phyloP scores from a whole-genome alignment of 2,329 filamentous ascomycete genomes.

The Elsinoe batatas region DNA sequence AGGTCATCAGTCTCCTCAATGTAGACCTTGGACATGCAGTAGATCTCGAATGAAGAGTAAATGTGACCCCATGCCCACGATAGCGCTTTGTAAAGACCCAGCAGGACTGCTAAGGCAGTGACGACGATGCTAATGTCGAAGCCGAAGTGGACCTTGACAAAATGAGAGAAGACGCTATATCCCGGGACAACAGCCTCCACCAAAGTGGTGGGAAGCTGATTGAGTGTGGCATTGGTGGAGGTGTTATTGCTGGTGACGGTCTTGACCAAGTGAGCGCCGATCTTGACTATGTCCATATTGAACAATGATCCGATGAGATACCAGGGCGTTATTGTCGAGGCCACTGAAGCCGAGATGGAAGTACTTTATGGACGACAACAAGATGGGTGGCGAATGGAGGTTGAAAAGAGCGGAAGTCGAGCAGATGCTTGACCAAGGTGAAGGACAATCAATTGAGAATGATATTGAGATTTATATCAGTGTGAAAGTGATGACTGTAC shows the following conservation, averaged over 20 bases:
- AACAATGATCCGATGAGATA: not conserved
- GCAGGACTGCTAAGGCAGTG: slow-evolving; percentile 33
- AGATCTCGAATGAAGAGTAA: slow-evolving; percentile 24
- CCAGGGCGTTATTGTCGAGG: not conserved
- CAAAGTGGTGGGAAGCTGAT: slow-evolving; percentile 30
- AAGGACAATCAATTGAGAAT: not conserved
- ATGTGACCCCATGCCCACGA: slow-evolving; percentile 29
- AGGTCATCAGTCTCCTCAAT: slow-evolving; percentile 38
- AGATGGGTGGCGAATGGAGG: not conserved
- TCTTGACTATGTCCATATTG: slow-evolving; percentile 15
- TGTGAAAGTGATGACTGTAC: slow-evolving; percentile 7
- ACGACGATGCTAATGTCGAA: slow-evolving; percentile 42
- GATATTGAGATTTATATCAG: not conserved
- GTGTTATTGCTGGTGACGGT: slow-evolving; percentile 9
- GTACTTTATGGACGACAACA: not conserved
- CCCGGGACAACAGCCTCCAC: slow-evolving; percentile 44
- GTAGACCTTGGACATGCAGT: slow-evolving; percentile 35
- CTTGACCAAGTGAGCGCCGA: slow-evolving; percentile 9
- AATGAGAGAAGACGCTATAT: slow-evolving; percentile 38
- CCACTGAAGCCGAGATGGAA: not conserved
- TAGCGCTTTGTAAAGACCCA: slow-evolving; percentile 31
- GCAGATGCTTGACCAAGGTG: not conserved
- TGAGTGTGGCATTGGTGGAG: slow-evolving; percentile 25
- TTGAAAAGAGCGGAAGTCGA: not conserved
- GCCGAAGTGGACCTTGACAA: slow-evolving; percentile 33